Percentiles rank a stretch among this genome's conserved stretches.
phyloP scores from a whole-genome alignment of 176 grass and related monocot genomes.

The Secale cereale region DNA sequence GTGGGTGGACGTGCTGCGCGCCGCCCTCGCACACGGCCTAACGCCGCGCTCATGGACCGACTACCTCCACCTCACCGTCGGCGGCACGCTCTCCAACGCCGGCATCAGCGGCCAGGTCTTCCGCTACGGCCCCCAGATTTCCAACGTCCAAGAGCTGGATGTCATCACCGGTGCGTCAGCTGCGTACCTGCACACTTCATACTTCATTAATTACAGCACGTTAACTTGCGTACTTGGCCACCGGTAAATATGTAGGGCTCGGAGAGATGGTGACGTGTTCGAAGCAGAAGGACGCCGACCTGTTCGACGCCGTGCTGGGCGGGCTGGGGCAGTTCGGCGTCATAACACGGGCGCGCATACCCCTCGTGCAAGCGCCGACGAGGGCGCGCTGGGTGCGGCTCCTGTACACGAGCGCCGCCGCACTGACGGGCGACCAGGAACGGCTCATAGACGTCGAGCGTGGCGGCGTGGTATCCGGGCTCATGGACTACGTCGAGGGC shows the following conservation, averaged over 20 bases:
- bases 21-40: conserved; percentile 36
- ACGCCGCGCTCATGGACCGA: conserved; percentile 53
- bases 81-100: conserved; percentile 72
- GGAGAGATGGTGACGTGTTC: conserved; percentile 61
- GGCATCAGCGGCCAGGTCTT: conserved; percentile 67
- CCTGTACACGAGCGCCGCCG: conserved; percentile 35
- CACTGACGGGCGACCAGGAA: conserved; percentile 47
- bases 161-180: conserved; percentile 49
- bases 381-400: conserved; percentile 51
- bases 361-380: conserved; percentile 39
- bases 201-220: not conserved
- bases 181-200: not conserved
- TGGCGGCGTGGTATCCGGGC: conserved; percentile 14
- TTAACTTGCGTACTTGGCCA: not conserved
- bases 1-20: conserved; percentile 64
- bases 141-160: conserved; percentile 73
- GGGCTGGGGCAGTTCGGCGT: conserved; percentile 73
- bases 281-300: conserved; percentile 8
- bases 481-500: conserved; percentile 68
- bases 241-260: conserved; percentile 1
- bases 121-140: conserved; percentile 56
- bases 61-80: conserved; percentile 65
- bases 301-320: conserved; percentile 66
- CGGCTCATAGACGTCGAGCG: conserved; percentile 19
- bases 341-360: conserved; percentile 64